These are phyloP conservation scores for Paracamarosporium sp. DNA, from an alignment of 2,329 filamentous ascomycete species.

Conservation along the genomic window DNA sequence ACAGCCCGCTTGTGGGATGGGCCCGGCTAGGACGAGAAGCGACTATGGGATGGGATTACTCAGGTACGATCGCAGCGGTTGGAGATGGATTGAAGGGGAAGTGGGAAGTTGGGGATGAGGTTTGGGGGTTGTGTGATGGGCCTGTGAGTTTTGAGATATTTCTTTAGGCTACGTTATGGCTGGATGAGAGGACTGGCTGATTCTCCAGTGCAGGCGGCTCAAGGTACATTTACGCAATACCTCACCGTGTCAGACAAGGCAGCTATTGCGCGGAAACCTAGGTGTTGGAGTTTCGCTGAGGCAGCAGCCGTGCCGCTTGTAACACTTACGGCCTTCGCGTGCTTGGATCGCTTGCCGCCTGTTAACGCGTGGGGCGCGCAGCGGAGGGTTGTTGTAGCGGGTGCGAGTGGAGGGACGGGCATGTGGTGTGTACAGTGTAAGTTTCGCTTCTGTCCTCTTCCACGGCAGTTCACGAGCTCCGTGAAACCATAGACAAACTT, in stretches of 20 bases:
- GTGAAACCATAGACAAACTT: too few species aligned
- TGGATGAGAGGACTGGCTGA: too few species aligned
- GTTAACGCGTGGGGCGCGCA: constrained; percentile 8
- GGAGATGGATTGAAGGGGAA: constrained; percentile 21
- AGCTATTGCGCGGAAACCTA: constrained; percentile 33
- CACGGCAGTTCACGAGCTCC: too few species aligned
- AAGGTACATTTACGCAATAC: constrained; percentile 37
- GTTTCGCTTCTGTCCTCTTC: constrained; percentile 33
- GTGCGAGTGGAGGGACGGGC: constrained; percentile 41
- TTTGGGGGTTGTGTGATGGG: constrained; percentile 32
- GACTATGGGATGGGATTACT: constrained; percentile 55
- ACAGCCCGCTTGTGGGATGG: constrained; percentile 35
- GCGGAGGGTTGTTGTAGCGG: constrained; percentile 34
- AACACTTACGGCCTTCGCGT: constrained; percentile 45
- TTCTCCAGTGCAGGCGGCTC: constrained; percentile 17
- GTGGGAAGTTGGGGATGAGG: constrained; percentile 31
- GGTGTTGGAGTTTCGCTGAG: constrained; percentile 21
- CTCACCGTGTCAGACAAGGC: constrained; percentile 25
- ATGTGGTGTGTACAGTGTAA: constrained; percentile 46
- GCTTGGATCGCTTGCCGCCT: constrained; percentile 34
- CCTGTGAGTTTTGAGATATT: too few species aligned
- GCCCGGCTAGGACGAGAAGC: constrained; percentile 27
- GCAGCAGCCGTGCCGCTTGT: constrained; percentile 47
- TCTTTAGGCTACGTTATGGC: too few species aligned
- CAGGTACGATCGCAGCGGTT: constrained; percentile 49